Conservation (phyloP, 2,329 filamentous ascomycete species). For the Parastagonospora nodorum region DNA sequence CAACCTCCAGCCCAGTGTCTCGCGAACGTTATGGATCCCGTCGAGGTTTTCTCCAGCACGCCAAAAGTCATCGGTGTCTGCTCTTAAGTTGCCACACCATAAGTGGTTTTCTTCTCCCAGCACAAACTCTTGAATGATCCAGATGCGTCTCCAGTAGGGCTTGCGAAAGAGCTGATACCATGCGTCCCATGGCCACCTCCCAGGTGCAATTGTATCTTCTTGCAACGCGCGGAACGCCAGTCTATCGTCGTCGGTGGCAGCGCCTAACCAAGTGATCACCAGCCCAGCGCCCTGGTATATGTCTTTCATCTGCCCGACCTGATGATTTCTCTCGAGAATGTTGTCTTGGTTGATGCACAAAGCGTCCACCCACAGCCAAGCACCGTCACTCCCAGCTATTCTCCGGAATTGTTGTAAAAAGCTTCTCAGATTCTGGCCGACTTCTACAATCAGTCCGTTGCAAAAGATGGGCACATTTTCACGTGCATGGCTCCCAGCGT, state of each 20-base stretch:
- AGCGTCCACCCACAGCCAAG: not conserved
- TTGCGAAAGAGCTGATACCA: not conserved
- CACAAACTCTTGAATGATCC: constrained; percentile 1
- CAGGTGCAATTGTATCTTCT: not conserved
- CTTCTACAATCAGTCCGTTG: not conserved
- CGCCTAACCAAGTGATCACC: not conserved
- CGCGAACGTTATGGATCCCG: no score
- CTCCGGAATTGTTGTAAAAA: not conserved
- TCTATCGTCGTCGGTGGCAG: not conserved
- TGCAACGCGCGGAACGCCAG: not conserved
- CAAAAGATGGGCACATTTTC: not conserved
- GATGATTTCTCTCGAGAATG: not conserved
- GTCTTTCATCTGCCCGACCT: not conserved
- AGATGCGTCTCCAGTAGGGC: constrained; percentile 1
- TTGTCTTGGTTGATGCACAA: not conserved
- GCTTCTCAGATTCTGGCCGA: not conserved
- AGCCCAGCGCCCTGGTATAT: not conserved
- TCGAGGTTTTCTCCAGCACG: no score
- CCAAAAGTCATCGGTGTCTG: not conserved
- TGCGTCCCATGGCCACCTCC: not conserved
- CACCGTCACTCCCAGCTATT: not conserved
- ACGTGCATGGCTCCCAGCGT: not conserved
- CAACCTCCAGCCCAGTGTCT: no score
- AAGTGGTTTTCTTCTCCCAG: not conserved
- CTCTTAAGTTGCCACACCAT: not conserved